A percentile compares a stretch with the other conserved stretches of the same genome.
Evolutionary conservation across 2,329 filamentous ascomycete genomes (phyloP).

Genomic region (Coleophoma eucalyptorum): DNA sequence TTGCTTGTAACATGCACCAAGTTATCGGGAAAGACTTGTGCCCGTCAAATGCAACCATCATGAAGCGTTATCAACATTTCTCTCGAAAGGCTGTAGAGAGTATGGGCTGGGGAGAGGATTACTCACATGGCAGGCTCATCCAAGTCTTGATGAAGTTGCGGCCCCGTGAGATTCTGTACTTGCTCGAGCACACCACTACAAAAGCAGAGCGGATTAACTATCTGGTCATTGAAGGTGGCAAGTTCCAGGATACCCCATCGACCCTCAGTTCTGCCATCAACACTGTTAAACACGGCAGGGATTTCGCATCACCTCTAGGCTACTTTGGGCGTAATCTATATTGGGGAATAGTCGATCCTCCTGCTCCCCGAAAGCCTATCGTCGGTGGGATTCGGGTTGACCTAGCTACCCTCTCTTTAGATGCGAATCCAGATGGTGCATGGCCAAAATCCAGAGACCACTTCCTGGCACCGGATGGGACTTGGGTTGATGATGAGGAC

Average conservation of each 20-base stretch:
- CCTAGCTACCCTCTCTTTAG: not conserved
- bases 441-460: not conserved
- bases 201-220: slow-evolving; percentile 22
- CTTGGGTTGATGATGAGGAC: not conserved
- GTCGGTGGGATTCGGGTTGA: not conserved
- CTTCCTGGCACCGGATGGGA: not conserved
- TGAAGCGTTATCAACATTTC: slow-evolving; percentile 17
- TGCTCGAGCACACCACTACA: slow-evolving; percentile 22
- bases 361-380: not conserved
- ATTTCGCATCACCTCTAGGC: not conserved
- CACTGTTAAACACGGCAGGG: not conserved
- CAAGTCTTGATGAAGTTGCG: slow-evolving; percentile 21
- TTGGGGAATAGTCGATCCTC: not conserved
- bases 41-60: slow-evolving; percentile 22
- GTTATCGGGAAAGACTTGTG: slow-evolving; percentile 24
- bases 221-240: slow-evolving; percentile 15
- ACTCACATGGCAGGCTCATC: slow-evolving; percentile 17
- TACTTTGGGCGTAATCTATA: not conserved
- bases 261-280: slow-evolving; percentile 10
- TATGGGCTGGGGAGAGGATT: slow-evolving; percentile 24
- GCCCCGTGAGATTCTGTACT: slow-evolving; percentile 21
- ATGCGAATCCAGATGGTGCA: slow-evolving; percentile 1
- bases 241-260: slow-evolving; percentile 20
- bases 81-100: slow-evolving; percentile 17
- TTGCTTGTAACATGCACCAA: slow-evolving; percentile 20